Conservation (phyloP, 202 grass and related monocot genomes). For the Musa balbisiana region DNA sequence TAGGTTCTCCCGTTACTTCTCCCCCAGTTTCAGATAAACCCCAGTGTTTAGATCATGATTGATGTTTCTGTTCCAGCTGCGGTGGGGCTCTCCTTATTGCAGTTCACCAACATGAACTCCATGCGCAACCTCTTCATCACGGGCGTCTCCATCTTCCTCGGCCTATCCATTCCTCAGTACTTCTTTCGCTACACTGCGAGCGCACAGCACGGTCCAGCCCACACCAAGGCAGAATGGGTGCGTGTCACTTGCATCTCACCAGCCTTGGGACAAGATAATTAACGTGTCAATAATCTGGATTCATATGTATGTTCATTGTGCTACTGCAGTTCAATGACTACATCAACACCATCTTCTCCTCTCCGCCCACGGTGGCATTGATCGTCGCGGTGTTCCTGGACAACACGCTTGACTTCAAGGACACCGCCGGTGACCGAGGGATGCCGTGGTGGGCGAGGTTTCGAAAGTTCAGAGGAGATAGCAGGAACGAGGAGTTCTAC, state of each 20-base stretch:
- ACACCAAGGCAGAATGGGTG: slow-evolving; percentile 83
- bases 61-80: slow-evolving; percentile 43
- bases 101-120: slow-evolving; percentile 99
- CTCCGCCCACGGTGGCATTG: slow-evolving; percentile 72
- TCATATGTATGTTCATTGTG: not conserved
- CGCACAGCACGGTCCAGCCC: slow-evolving; percentile 70
- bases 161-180: slow-evolving; percentile 90
- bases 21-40: not conserved
- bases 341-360: slow-evolving; percentile 97
- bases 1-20: slow-evolving; percentile 13
- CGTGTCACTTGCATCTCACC: not conserved
- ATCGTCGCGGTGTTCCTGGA: slow-evolving; percentile 81
- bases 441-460: slow-evolving; percentile 82
- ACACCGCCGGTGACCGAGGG: slow-evolving; percentile 52
- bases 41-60: too few species aligned
- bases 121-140: slow-evolving; percentile 98
- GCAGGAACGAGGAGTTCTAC: slow-evolving; percentile 93
- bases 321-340: slow-evolving; percentile 87
- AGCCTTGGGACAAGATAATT: not conserved
- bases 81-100: slow-evolving; percentile 84
- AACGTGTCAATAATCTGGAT: not conserved
- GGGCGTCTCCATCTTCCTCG: slow-evolving; percentile 91
- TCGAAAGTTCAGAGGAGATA: slow-evolving; percentile 79
- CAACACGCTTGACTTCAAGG: slow-evolving; percentile 77
- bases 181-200: slow-evolving; percentile 85